Conservation (phyloP, 345 rosid genomes). For the Rhodamnia rubescens region DNA sequence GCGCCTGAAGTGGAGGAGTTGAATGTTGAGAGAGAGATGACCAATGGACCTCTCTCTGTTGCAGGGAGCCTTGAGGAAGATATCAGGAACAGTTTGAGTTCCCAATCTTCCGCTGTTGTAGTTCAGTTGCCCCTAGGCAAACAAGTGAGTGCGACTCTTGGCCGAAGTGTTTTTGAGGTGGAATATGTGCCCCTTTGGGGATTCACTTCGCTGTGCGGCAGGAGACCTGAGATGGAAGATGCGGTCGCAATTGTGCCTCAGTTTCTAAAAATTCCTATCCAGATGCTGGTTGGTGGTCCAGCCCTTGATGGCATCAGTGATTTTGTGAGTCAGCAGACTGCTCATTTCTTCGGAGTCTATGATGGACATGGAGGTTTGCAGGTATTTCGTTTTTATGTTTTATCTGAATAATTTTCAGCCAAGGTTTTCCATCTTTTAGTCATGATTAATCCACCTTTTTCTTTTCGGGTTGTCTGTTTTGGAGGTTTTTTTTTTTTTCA, state of each 20-base stretch:
- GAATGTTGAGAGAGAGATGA: conserved; percentile 6
- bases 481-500: background rate
- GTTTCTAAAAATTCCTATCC: conserved; percentile 55
- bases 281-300: conserved; percentile 55
- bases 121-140: conserved; percentile 33
- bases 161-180: conserved; percentile 77
- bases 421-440: background rate
- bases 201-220: conserved; percentile 64
- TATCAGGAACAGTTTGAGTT: conserved; percentile 16
- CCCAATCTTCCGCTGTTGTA: conserved; percentile 23
- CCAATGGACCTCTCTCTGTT: conserved; percentile 21
- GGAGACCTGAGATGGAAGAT: conserved; percentile 99
- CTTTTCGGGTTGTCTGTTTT: background rate
- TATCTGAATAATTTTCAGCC: background rate
- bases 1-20: conserved; percentile 19
- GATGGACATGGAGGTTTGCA: conserved; percentile 98
- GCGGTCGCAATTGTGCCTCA: conserved; percentile 58
- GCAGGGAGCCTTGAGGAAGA: conserved; percentile 32
- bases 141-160: conserved; percentile 13
- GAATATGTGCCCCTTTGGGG: conserved; percentile 94
- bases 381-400: conserved; percentile 20
- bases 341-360: conserved; percentile 88
- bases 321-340: conserved; percentile 44
- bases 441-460: background rate
- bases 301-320: conserved; percentile 44